These are phyloP conservation scores for Cichorium intybus DNA, from an alignment of 140 eudicot genomes.

Conservation along the genomic window DNA sequence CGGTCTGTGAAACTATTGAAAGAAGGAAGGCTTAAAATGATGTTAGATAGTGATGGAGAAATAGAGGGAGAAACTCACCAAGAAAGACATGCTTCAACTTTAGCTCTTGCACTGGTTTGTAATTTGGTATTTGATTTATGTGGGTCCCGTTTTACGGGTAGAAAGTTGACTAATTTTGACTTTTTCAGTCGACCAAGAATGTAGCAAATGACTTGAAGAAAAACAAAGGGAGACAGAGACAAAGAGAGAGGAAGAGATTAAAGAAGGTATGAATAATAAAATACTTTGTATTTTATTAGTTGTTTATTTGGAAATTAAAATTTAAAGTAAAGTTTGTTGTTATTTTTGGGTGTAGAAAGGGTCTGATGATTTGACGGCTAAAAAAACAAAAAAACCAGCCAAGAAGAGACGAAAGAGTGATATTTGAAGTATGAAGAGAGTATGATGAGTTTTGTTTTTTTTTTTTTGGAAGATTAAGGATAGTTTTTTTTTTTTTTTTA, in stretches of 20 bases:
- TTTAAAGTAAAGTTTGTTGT: neutral
- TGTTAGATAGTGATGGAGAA: slow-evolving; percentile 79
- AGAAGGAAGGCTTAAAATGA: slow-evolving; percentile 81
- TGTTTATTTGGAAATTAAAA: neutral
- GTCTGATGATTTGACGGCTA: slow-evolving; percentile 6
- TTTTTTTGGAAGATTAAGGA: neutral
- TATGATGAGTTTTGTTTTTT: neutral
- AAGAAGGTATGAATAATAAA: slow-evolving; percentile 51
- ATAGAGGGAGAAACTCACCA: slow-evolving; percentile 64
- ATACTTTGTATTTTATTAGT: no score
- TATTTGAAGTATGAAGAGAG: slow-evolving; percentile 17
- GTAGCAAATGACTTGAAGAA: slow-evolving; percentile 34
- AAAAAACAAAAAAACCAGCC: slow-evolving; percentile 20
- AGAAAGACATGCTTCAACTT: slow-evolving; percentile 57
- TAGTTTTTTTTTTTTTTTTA: slow-evolving; percentile 12
- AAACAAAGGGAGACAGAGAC: slow-evolving; percentile 60
- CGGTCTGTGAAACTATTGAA: slow-evolving; percentile 75
- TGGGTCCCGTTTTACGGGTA: neutral
- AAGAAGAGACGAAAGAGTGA: slow-evolving; percentile 35
- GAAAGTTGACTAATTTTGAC: neutral
- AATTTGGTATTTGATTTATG: neutral
- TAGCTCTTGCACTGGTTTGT: slow-evolving; percentile 56
- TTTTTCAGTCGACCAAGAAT: slow-evolving; percentile 24
- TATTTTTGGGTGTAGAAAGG: slow-evolving; percentile 16
- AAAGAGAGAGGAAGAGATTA: slow-evolving; percentile 35